Conservation (phyloP, 2,329 filamentous ascomycete genomes). For the Cladosporium sp. region DNA sequence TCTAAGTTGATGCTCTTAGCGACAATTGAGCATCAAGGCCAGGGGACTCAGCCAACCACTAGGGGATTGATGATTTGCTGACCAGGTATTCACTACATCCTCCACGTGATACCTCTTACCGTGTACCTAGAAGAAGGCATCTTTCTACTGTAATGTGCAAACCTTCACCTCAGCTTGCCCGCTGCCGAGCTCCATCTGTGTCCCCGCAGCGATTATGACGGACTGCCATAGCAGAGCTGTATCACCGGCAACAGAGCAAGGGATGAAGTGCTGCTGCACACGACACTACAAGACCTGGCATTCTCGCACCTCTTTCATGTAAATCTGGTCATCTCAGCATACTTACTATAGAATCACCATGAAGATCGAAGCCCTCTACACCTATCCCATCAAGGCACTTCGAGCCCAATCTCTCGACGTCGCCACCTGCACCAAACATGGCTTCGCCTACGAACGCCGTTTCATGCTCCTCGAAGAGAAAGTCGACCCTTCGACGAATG, state of each 20-base stretch:
- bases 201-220: constrained; percentile 8
- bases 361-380: constrained; percentile 42
- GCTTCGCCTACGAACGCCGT: constrained; percentile 47
- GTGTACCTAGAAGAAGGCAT: background rate
- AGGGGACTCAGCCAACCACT: background rate
- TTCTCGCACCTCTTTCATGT: background rate
- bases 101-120: background rate
- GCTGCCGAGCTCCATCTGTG: constrained; percentile 6
- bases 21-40: background rate
- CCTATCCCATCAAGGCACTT: constrained; percentile 52
- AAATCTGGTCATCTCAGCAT: background rate
- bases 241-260: background rate
- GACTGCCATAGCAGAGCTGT: background rate
- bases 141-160: background rate
- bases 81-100: background rate
- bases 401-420: constrained; percentile 40
- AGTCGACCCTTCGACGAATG: constrained; percentile 31
- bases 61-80: background rate
- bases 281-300: background rate
- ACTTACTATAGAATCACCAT: constrained; percentile 19
- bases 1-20: background rate
- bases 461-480: constrained; percentile 46
- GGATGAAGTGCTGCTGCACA: background rate
- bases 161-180: background rate
- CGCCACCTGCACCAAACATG: constrained; percentile 45